A percentile compares a stretch with the other conserved stretches of the same genome.
These are phyloP conservation scores for Backusella morwellensis DNA, from an alignment of 192 early-diverging fungal genomes.

Conservation along the genomic window DNA sequence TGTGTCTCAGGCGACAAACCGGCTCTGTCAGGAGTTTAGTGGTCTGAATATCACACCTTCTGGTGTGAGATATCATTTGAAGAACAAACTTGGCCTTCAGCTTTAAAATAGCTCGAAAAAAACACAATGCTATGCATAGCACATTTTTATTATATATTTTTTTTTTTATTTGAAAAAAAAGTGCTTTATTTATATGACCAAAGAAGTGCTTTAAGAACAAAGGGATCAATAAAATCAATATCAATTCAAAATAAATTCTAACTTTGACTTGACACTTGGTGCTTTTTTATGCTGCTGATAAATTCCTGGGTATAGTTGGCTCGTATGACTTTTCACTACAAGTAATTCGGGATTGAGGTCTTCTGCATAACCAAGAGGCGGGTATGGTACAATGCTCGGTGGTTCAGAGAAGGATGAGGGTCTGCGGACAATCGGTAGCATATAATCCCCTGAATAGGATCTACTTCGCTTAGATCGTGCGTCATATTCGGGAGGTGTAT, in stretches of 20 bases:
- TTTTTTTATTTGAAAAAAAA: no score
- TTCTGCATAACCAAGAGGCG: no score
- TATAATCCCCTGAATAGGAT: no score
- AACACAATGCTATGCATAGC: no score
- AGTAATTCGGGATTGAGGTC: not conserved
- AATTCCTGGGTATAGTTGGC: not conserved
- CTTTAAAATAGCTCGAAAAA: not conserved
- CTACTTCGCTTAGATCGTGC: no score
- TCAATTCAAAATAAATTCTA: constrained; percentile 16
- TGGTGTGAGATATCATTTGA: not conserved
- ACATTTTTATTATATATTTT: no score
- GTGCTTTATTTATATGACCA: no score
- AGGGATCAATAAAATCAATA: not conserved
- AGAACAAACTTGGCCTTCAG: not conserved
- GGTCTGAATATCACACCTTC: not conserved
- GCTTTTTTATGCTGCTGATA: not conserved
- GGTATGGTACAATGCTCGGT: not conserved
- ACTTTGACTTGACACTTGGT: not conserved
- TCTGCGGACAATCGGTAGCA: no score
- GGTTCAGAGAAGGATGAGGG: no score
- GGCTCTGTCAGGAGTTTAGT: not conserved
- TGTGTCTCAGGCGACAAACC: not conserved
- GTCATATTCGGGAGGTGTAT: no score
- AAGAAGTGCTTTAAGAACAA: no score
- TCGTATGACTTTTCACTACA: not conserved